phyloP scores from a whole-genome alignment of 768 basidiomycete genomes.

The Boletus rufocinnamomeus region DNA sequence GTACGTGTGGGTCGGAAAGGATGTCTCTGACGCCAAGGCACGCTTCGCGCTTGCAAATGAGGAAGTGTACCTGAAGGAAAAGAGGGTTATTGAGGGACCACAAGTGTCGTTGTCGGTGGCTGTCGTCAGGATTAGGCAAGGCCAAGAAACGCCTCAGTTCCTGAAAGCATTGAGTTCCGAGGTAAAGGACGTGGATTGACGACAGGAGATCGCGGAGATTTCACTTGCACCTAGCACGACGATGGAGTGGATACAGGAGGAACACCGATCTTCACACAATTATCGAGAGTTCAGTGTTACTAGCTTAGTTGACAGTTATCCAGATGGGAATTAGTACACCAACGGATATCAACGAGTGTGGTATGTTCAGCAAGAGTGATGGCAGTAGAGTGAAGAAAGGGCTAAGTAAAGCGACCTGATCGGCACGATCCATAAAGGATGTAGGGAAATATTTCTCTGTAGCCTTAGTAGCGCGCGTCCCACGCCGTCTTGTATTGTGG shows the following conservation, averaged over 20 bases:
- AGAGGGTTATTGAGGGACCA: conserved; percentile 23
- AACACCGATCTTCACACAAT: background rate
- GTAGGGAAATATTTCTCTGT: background rate
- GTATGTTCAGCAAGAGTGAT: background rate
- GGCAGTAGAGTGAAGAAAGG: background rate
- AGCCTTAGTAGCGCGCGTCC: conserved; percentile 23
- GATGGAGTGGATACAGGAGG: background rate
- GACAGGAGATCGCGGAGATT: background rate
- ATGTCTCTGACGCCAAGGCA: conserved; percentile 46
- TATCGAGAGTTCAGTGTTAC: background rate
- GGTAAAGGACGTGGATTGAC: background rate
- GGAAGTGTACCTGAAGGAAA: conserved; percentile 48
- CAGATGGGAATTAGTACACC: background rate
- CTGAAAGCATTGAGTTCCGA: conserved; percentile 15
- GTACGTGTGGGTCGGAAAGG: conserved; percentile 60
- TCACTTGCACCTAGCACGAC: background rate
- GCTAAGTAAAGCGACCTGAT: background rate
- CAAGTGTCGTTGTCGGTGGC: conserved; percentile 22
- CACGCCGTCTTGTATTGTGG: conserved; percentile 28
- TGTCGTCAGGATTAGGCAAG: conserved; percentile 34
- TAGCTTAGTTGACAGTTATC: background rate
- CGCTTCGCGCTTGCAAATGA: conserved; percentile 58
- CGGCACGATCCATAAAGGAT: background rate
- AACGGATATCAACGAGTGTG: background rate
- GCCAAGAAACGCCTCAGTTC: conserved; percentile 52